These are phyloP conservation scores for Zasmidium angulare DNA, from an alignment of 2,329 filamentous ascomycete genomes.

Conservation along the genomic window DNA sequence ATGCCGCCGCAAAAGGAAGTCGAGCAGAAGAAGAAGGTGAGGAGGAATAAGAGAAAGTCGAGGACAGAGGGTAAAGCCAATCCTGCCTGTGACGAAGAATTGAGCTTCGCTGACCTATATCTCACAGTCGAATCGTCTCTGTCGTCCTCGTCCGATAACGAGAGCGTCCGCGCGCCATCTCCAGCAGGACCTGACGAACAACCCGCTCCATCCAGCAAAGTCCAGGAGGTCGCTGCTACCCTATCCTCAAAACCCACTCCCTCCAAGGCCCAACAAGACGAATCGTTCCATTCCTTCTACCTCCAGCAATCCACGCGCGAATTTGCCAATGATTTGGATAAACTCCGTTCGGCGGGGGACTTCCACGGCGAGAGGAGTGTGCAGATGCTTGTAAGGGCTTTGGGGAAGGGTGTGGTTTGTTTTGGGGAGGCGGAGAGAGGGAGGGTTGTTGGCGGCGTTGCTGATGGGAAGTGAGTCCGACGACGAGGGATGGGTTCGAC, in stretches of 20 bases:
- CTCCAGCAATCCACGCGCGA: conserved; percentile 68
- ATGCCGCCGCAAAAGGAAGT: conserved; percentile 21
- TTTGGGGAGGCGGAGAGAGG: conserved; percentile 58
- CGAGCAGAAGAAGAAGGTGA: conserved; percentile 27
- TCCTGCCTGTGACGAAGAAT: not conserved
- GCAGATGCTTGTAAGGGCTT: conserved; percentile 63
- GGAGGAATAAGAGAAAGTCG: conserved; percentile 27
- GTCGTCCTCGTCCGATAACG: conserved; percentile 19
- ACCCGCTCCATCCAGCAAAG: not conserved
- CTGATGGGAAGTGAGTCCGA: not conserved
- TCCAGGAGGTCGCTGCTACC: too few species aligned
- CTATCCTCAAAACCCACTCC: not conserved
- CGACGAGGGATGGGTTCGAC: not conserved
- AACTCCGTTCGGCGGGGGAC: conserved; percentile 66
- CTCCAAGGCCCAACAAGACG: conserved; percentile 19
- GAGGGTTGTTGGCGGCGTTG: conserved; percentile 32
- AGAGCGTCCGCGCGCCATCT: conserved; percentile 9
- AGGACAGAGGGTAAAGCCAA: conserved; percentile 25
- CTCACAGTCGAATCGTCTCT: conserved; percentile 16
- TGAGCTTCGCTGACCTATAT: not conserved
- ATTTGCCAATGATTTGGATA: conserved; percentile 72
- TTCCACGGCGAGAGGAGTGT: conserved; percentile 65
- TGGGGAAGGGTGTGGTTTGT: conserved; percentile 66
- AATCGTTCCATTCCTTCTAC: conserved; percentile 63
- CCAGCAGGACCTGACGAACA: too few species aligned